Evolutionary conservation across 768 basidiomycete genomes (phyloP).

Genomic region (Panaeolus cyanescens): DNA sequence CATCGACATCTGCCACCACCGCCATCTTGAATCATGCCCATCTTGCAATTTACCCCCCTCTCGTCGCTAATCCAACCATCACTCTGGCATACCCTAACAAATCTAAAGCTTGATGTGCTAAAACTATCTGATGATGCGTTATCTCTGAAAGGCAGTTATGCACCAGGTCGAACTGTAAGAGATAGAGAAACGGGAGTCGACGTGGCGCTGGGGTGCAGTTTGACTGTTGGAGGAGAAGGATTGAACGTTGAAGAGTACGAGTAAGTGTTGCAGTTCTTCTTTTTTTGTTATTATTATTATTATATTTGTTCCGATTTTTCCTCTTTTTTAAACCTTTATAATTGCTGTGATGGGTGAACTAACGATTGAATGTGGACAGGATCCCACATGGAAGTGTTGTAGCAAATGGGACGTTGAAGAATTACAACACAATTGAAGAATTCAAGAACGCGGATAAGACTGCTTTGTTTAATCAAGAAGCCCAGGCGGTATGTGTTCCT

Average conservation of each 20-base stretch:
- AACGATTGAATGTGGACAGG: slow-evolving; percentile 26
- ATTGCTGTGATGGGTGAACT: neutral
- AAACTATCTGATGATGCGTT: slow-evolving; percentile 76
- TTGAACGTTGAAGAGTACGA: slow-evolving; percentile 48
- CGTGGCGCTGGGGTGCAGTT: slow-evolving; percentile 69
- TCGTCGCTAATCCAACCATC: slow-evolving; percentile 84
- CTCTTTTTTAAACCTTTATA: neutral
- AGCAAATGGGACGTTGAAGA: slow-evolving; percentile 76
- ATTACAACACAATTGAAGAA: slow-evolving; percentile 97
- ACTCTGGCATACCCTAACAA: slow-evolving; percentile 91
- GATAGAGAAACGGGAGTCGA: slow-evolving; percentile 79
- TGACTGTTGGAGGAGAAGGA: slow-evolving; percentile 65
- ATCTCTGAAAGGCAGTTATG: slow-evolving; percentile 65
- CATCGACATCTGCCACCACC: no score
- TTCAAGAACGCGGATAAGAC: slow-evolving; percentile 91
- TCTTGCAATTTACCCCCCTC: slow-evolving; percentile 90
- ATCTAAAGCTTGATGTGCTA: slow-evolving; percentile 89
- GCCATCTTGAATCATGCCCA: slow-evolving; percentile 39
- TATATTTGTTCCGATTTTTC: neutral
- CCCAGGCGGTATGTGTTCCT: slow-evolving; percentile 56
- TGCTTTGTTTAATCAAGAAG: slow-evolving; percentile 74
- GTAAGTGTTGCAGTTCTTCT: slow-evolving; percentile 29
- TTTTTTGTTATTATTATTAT: neutral
- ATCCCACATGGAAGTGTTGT: slow-evolving; percentile 48
- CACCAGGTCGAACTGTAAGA: slow-evolving; percentile 66